Percentiles rank a stretch among this genome's conserved stretches.
These are phyloP conservation scores for Fusarium mangiferae DNA, from an alignment of 2,329 filamentous ascomycete genomes.

Conservation along the genomic window DNA sequence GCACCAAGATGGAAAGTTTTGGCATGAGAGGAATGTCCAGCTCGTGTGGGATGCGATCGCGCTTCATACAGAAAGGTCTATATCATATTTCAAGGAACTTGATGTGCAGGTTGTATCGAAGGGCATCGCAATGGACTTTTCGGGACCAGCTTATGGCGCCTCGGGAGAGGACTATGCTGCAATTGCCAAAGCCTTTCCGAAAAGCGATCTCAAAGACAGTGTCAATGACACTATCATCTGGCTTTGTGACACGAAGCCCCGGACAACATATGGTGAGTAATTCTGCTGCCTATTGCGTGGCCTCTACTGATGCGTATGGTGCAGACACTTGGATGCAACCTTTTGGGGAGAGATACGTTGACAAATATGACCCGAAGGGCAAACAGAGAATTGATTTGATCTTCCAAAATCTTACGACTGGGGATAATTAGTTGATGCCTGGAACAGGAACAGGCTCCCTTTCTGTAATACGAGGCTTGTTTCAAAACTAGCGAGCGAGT, in stretches of 20 bases:
- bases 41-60: constrained; percentile 20
- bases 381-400: constrained; percentile 7
- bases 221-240: constrained; percentile 19
- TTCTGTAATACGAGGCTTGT: neutral
- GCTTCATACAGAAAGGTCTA: constrained; percentile 7
- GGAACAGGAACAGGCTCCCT: neutral
- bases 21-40: neutral
- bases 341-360: constrained; percentile 18
- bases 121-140: constrained; percentile 14
- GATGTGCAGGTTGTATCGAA: constrained; percentile 8
- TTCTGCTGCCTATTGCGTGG: neutral
- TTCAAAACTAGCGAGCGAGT: neutral
- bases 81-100: constrained; percentile 16
- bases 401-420: neutral
- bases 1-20: neutral
- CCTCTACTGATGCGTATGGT: neutral
- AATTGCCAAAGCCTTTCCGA: neutral
- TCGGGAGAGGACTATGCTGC: neutral
- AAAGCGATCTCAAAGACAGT: neutral
- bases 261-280: constrained; percentile 7
- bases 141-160: neutral
- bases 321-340: constrained; percentile 22
- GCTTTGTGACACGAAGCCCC: constrained; percentile 13
- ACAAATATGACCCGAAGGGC: neutral
- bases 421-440: neutral